These are phyloP conservation scores for Dothideomycetes sp. DNA, from an alignment of 2,329 filamentous ascomycete species.

Conservation along the genomic window DNA sequence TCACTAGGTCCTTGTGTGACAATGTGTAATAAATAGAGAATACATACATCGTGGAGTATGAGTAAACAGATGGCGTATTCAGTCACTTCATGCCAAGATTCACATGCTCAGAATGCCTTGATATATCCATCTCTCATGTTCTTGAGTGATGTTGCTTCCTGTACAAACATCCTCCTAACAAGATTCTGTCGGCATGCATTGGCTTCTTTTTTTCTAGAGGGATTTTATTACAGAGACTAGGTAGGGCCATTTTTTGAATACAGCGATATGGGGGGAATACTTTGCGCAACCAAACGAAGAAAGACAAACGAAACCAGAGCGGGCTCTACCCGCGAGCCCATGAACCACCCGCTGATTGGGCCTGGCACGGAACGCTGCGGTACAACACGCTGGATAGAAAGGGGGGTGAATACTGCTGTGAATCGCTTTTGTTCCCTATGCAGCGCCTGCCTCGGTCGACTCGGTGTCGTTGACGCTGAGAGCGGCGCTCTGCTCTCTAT, in stretches of 20 bases:
- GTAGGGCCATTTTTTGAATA: conserved; percentile 9
- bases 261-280: conserved; percentile 15
- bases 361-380: conserved; percentile 3
- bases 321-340: conserved; percentile 5
- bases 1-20: too few relatives aligned
- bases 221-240: conserved; percentile 14
- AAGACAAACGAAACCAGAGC: conserved; percentile 11
- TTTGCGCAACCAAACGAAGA: conserved; percentile 7
- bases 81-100: too few relatives aligned
- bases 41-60: too few relatives aligned
- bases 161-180: too few relatives aligned
- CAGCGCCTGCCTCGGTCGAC: conserved; percentile 17
- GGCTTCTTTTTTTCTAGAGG: background rate
- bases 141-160: too few relatives aligned
- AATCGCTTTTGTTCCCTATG: conserved; percentile 2
- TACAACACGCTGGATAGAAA: background rate
- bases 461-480: conserved; percentile 16
- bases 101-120: too few relatives aligned
- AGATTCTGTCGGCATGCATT: too few relatives aligned
- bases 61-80: too few relatives aligned
- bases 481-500: conserved; percentile 43
- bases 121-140: too few relatives aligned
- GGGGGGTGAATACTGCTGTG: background rate
- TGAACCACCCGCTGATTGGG: background rate
- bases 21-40: too few relatives aligned